Base-by-base conservation (phyloP, 306 rosid genomes). In the Quercus bicolor region DNA sequence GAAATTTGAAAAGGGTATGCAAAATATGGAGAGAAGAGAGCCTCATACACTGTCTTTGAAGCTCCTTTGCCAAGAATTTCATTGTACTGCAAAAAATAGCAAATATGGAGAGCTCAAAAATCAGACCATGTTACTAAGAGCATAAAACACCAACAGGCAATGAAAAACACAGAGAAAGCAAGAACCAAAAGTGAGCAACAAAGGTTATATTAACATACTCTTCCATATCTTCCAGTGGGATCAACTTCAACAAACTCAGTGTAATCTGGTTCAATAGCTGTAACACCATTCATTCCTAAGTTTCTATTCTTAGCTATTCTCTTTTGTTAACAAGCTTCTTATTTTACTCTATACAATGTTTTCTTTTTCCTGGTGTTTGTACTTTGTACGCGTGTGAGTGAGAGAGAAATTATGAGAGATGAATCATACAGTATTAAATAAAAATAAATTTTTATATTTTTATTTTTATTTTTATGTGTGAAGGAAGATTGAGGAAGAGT, bases 61-160 rank as follows among this genome's bases (percentile, higher is more conserved):
- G 99, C 94, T 80, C 99, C 99, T 85, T 90, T 93, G 87, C 99
- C 99, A 73, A 96, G 99, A 88, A 96, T 82, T 84, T 91, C 99
- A 77, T 90, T 72, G 80, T 91, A 93, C 99, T 96, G 92, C 77
- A 24, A 76, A 76, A 70, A 80, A 24, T 55, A 20, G 21, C 14
- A 74, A 64, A 28, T 68, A 61, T 13, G n/a, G n/a, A 5, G 19
- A 19, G 23, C 10, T 13, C 28, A 60, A 84, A 76, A 85, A 29
- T 28, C 70, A 48, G 28, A 12, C 29, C 24, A 55, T 4, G 56
- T 40, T 15, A 4, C 20, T 51, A 53, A 51, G 28, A 59, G 68
- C 11, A 82, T 56, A 75, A 52, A 77, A 52, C 78, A 54, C 73
- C 20, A 72, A 26, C 51, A 66, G 5, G 31, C 45, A 71, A 73